Percentiles rank a stretch among this genome's conserved stretches.
phyloP scores from a whole-genome alignment of 2,329 filamentous ascomycete genomes.

The Fusarium dlaminii region DNA sequence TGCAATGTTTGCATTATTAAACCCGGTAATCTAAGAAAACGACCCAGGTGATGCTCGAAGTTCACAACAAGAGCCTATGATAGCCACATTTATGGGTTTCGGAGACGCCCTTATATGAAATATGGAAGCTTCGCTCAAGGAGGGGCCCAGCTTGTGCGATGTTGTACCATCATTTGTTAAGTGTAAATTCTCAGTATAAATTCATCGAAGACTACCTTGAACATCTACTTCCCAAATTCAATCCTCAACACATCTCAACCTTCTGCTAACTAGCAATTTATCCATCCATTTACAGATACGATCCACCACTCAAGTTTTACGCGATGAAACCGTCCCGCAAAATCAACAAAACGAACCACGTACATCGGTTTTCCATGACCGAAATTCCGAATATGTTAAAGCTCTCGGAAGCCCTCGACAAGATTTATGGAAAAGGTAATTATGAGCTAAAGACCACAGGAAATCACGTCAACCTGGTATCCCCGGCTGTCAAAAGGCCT shows the following conservation, averaged over 20 bases:
- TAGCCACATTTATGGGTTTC: rapidly evolving
- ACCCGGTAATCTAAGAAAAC: background rate
- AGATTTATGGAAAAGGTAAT: background rate
- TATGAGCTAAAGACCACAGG: background rate
- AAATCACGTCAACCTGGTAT: background rate
- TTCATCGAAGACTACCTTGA: background rate
- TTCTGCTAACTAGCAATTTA: background rate
- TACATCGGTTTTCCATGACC: background rate
- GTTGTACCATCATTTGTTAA: background rate
- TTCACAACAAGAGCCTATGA: too few relatives aligned
- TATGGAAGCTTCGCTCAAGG: rapidly evolving
- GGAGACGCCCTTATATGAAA: rapidly evolving
- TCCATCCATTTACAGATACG: rapidly evolving
- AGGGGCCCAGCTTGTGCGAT: rapidly evolving
- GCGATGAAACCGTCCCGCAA: background rate
- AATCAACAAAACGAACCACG: background rate
- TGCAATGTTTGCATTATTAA: too few relatives aligned
- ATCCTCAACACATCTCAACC: too few relatives aligned
- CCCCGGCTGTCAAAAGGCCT: background rate
- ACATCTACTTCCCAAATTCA: too few relatives aligned
- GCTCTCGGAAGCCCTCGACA: background rate
- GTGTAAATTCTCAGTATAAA: background rate
- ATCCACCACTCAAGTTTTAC: too few relatives aligned
- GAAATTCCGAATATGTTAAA: background rate
- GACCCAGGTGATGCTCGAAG: too few relatives aligned